Evolutionary conservation across 352 stramenopile genomes (phyloP), one percentile per base, ranked within the genome.

Genomic region (Phytophthora hybrid): DNA sequence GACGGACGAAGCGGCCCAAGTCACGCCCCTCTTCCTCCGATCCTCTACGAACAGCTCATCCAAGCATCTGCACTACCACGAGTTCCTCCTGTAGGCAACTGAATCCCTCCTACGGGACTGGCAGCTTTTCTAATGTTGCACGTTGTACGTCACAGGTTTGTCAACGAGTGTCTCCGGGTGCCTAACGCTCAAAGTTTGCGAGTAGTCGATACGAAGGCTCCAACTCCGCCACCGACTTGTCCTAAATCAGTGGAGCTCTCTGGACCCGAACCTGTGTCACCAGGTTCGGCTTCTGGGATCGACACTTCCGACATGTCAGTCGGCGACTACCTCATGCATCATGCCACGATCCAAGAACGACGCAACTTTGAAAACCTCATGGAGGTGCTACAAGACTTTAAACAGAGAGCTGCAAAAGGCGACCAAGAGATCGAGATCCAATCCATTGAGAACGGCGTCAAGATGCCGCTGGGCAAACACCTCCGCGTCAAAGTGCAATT

Each of bases 301-400:
- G 44, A 21, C 44, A 54, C 59, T 41, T 51, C 44, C 14, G 63
- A 51, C 3, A 63, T 78, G 46, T 71, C 68, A 8, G 81, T 26
- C 1, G 78, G 81, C 14, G 78, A 88, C 23, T 91, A 89, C 59
- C 72, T 91, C 44, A 88, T 91, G 74, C 76, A 70, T 41, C 72
- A 82, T 53, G 80, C 83, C 41, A 82, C 69, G 0, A n/a, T 23
- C 5, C 73, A 70, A 8, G 81, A 91, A 58, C 83, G 78, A n/a
- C 54, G 66, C 32, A 81, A 85, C 64, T 91, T 91, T 69, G 83
- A 91, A 74, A 56, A 67, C 9, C 68, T 91, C 44, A 91, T 91
- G 83, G 80, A 89, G 59, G 31, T 76, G 51, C 66, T 91, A 26
- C 69, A 89, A 69, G 44, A 71, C 3, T 89, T 88, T 34, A 76